Percentiles rank a stretch among this genome's conserved stretches.
These are phyloP conservation scores for Phytopythium helicoides DNA, from an alignment of 352 stramenopile species.

Conservation along the genomic window DNA sequence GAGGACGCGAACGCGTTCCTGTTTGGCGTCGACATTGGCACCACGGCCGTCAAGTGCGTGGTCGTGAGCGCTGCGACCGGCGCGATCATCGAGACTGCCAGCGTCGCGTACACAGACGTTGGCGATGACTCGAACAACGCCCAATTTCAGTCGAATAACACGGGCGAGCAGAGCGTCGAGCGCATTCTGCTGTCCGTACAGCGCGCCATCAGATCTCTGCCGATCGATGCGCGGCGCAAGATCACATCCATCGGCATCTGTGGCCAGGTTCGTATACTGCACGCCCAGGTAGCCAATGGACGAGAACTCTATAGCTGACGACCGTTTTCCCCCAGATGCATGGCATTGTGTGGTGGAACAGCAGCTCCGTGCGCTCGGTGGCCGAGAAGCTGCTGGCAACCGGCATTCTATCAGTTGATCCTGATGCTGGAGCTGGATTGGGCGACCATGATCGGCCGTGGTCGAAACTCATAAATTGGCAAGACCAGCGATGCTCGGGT, in stretches of 20 bases:
- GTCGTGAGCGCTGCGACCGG: conserved; percentile 32
- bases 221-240: conserved; percentile 14
- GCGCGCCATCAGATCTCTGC: conserved; percentile 30
- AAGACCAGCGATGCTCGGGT: conserved; percentile 70
- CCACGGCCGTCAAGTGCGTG: conserved; percentile 75
- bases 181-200: conserved; percentile 45
- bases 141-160: conserved; percentile 1
- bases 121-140: conserved; percentile 10
- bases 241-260: conserved; percentile 62
- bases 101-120: conserved; percentile 37
- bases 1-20: conserved; percentile 24
- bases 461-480: conserved; percentile 74
- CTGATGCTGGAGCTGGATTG: conserved; percentile 5
- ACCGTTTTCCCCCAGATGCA: conserved; percentile 54
- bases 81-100: conserved; percentile 29
- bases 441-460: conserved; percentile 25
- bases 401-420: neutral
- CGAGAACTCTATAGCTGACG: neutral
- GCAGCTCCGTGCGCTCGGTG: conserved; percentile 26
- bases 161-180: conserved; percentile 44
- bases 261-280: conserved; percentile 34
- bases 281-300: too few species aligned
- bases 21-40: conserved; percentile 74
- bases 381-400: conserved; percentile 25
- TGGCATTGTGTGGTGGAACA: conserved; percentile 81